Evolutionary conservation across 495 filamentous ascomycete species (phyloP).

Genomic region (Penicillium mononematosum): DNA sequence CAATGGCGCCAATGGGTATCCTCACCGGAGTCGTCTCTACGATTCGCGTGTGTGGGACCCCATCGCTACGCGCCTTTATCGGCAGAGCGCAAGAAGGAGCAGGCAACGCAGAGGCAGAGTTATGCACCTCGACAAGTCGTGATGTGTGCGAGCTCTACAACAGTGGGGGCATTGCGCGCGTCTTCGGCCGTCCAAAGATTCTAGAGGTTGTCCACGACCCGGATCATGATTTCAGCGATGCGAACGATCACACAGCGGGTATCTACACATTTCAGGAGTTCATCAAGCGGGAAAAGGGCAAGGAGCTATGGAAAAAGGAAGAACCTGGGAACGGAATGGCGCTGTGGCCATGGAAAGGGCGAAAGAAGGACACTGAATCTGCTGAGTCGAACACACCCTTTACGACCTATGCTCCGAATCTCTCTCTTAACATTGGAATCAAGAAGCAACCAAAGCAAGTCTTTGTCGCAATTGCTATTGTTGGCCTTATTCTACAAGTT

Average conservation of each 20-base stretch:
- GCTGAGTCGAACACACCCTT: background rate
- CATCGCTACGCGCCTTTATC: conserved; percentile 3
- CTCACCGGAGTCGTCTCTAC: background rate
- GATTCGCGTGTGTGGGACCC: conserved; percentile 3
- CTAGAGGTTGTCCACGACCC: background rate
- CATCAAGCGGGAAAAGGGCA: background rate
- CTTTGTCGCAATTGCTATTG: background rate
- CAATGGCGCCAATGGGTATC: background rate
- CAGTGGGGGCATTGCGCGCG: background rate
- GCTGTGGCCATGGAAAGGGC: background rate
- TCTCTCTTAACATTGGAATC: conserved; percentile 5
- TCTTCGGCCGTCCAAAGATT: background rate
- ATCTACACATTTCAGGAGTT: conserved; percentile 3
- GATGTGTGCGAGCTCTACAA: conserved; percentile 7
- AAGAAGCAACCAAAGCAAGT: background rate
- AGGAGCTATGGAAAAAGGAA: background rate
- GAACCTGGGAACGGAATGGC: background rate
- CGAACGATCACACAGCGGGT: background rate
- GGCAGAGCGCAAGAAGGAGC: conserved; percentile 7
- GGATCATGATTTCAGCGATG: background rate
- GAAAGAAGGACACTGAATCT: background rate
- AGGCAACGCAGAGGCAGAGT: conserved; percentile 3
- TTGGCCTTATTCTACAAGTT: background rate
- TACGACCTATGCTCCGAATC: conserved; percentile 1
- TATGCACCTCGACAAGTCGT: conserved; percentile 2